These are phyloP conservation scores for Venturia effusa DNA, from an alignment of 2,329 filamentous ascomycete species.

Conservation along the genomic window DNA sequence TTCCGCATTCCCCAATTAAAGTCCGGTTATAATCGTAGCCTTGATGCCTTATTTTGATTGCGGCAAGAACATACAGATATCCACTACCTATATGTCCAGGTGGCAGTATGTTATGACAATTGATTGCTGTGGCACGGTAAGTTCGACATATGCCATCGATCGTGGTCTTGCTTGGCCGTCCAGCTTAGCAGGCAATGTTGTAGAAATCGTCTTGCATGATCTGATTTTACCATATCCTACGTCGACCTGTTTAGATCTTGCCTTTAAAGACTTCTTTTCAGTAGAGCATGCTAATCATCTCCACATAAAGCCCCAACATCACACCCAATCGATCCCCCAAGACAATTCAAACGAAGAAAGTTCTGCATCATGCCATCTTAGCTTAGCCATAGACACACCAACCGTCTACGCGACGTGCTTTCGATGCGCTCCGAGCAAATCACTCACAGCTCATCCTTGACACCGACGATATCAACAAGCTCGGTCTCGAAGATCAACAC, in stretches of 20 bases:
- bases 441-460: slow-evolving; percentile 13
- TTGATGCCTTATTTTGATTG: background rate
- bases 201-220: background rate
- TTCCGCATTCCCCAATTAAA: background rate
- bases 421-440: background rate
- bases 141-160: background rate
- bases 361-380: background rate
- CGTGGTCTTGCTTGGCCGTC: background rate
- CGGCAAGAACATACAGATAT: background rate
- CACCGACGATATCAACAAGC: slow-evolving; percentile 12
- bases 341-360: background rate
- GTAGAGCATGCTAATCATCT: background rate
- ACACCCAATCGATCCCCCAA: background rate
- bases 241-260: too few species aligned
- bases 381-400: background rate
- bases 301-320: background rate
- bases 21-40: background rate
- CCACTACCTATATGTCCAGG: background rate
- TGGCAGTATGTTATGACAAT: background rate
- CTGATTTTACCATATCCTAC: background rate
- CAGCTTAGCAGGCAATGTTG: background rate
- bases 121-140: background rate
- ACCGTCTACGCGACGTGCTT: too few species aligned
- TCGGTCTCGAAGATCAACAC: slow-evolving; percentile 42
- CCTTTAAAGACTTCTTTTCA: background rate